Conservation (phyloP, 345 rosid genomes). For the Rhodamnia rubescens region DNA sequence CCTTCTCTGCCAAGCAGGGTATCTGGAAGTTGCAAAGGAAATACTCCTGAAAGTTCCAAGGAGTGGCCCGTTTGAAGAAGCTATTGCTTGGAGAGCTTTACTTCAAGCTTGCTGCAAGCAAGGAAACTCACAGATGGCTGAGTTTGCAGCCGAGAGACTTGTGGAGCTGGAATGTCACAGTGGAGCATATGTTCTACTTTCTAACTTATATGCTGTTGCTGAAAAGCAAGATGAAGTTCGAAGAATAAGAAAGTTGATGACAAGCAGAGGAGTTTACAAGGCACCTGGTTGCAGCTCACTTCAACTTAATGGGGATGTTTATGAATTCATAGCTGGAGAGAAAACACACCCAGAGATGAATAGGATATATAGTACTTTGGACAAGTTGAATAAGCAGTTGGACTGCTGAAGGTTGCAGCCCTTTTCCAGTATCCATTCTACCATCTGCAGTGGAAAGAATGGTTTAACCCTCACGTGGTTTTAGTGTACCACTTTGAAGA, state of each 20-base stretch:
- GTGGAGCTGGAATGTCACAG: constrained; percentile 5
- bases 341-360: constrained; percentile 7
- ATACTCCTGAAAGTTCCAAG: background rate
- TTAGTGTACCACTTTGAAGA: background rate
- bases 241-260: constrained; percentile 9
- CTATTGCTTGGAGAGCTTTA: constrained; percentile 11
- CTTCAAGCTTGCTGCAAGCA: constrained; percentile 9
- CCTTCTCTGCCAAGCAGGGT: constrained; percentile 7
- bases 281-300: constrained; percentile 17
- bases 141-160: constrained; percentile 11
- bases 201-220: constrained; percentile 7
- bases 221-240: constrained; percentile 5
- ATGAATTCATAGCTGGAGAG: constrained; percentile 14
- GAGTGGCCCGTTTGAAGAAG: background rate
- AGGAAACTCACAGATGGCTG: constrained; percentile 5
- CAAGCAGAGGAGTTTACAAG: constrained; percentile 4
- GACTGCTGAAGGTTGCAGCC: background rate
- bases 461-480: background rate
- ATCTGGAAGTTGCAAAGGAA: constrained; percentile 7
- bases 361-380: background rate
- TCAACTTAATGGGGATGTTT: constrained; percentile 4
- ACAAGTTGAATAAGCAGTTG: constrained; percentile 3
- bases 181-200: constrained; percentile 11
- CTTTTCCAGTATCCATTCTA: background rate
- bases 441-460: background rate